Conservation (phyloP, 257 asterid genomes). For the Forsythia viridissima region DNA sequence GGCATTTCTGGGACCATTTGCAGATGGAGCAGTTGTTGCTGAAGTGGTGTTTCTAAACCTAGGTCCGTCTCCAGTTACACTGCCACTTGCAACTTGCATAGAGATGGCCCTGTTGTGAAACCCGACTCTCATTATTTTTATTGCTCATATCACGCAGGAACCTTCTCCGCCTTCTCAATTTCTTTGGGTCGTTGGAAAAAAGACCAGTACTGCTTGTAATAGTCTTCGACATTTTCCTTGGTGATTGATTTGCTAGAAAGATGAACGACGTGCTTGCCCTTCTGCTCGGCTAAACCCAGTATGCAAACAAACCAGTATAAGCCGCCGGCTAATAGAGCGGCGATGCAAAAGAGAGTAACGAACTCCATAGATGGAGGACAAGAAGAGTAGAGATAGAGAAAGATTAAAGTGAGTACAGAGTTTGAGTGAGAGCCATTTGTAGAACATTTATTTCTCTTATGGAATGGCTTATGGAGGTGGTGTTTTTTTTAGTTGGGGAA, state of each 20-base stretch:
- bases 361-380: slow-evolving; percentile 42
- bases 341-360: slow-evolving; percentile 58
- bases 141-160: slow-evolving; percentile 45
- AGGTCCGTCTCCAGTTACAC: too few relatives aligned
- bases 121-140: too few relatives aligned
- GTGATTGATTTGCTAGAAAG: slow-evolving; percentile 80
- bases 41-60: too few relatives aligned
- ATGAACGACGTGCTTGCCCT: slow-evolving; percentile 66
- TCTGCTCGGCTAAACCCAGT: slow-evolving; percentile 73
- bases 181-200: slow-evolving; percentile 75
- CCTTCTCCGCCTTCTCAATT: slow-evolving; percentile 59
- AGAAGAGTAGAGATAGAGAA: neutral
- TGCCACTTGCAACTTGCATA: too few relatives aligned
- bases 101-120: too few relatives aligned
- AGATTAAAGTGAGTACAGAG: neutral
- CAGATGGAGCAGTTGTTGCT: too few relatives aligned
- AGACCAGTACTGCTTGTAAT: slow-evolving; percentile 72
- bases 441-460: too few relatives aligned
- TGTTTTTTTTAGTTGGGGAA: too few relatives aligned
- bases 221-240: slow-evolving; percentile 58
- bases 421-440: too few relatives aligned
- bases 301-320: slow-evolving; percentile 68
- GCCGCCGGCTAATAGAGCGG: slow-evolving; percentile 57
- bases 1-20: too few relatives aligned
- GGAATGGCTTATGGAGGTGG: too few relatives aligned